Conservation (phyloP, 441 rosid genomes). For the Gossypium aridum region DNA sequence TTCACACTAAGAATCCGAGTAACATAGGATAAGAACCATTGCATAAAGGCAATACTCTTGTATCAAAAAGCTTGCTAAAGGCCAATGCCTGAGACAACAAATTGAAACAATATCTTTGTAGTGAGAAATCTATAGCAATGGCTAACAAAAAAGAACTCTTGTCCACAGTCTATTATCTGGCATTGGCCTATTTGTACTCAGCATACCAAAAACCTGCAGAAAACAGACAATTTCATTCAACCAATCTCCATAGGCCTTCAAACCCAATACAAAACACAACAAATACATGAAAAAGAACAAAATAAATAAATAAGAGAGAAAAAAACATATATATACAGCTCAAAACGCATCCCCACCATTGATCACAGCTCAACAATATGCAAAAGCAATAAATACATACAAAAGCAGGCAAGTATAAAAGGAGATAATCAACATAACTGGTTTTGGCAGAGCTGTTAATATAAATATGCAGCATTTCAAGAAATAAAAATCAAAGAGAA, state of each 20-base stretch:
- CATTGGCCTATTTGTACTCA: constrained; percentile 8
- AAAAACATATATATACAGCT: constrained; percentile 9
- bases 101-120: constrained; percentile 14
- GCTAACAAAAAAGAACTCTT: neutral
- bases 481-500: constrained; percentile 19
- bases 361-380: constrained; percentile 18
- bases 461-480: constrained; percentile 2
- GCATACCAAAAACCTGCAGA: constrained; percentile 13
- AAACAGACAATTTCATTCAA: constrained; percentile 23
- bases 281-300: constrained; percentile 24
- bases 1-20: neutral
- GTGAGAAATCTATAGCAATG: constrained; percentile 1
- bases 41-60: neutral
- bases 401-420: constrained; percentile 9
- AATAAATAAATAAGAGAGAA: constrained; percentile 15
- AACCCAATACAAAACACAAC: constrained; percentile 14
- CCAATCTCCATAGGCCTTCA: constrained; percentile 6
- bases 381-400: neutral
- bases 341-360: constrained; percentile 12
- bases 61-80: constrained; percentile 3
- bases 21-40: neutral
- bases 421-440: constrained; percentile 3
- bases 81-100: constrained; percentile 21
- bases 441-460: constrained; percentile 16
- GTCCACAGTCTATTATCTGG: neutral